Evolutionary conservation across 2,329 filamentous ascomycete genomes (phyloP).

Genomic region (Aspergillus quadrilineatus): DNA sequence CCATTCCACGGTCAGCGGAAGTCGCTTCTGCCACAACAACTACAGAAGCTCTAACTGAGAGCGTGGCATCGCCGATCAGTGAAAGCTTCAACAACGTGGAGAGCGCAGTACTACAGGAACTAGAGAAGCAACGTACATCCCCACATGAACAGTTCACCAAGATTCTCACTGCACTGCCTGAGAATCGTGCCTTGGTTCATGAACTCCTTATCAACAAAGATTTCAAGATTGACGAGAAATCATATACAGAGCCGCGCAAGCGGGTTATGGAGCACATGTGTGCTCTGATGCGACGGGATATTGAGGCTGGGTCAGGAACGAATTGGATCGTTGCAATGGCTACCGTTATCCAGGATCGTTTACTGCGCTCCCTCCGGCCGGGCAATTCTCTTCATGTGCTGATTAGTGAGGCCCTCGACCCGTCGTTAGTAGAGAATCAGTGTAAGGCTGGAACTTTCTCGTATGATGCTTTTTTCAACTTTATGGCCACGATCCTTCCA

Average conservation of each 20-base stretch:
- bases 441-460: slow-evolving; percentile 62
- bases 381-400: slow-evolving; percentile 62
- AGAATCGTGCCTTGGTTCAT: slow-evolving; percentile 62
- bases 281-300: slow-evolving; percentile 58
- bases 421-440: slow-evolving; percentile 57
- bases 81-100: slow-evolving; percentile 42
- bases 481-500: slow-evolving; percentile 62
- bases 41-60: slow-evolving; percentile 37
- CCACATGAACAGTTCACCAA: slow-evolving; percentile 48
- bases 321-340: slow-evolving; percentile 66
- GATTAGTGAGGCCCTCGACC: slow-evolving; percentile 62
- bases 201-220: slow-evolving; percentile 65
- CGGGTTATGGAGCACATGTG: slow-evolving; percentile 60
- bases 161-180: slow-evolving; percentile 60
- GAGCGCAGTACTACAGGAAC: slow-evolving; percentile 33
- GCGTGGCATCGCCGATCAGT: slow-evolving; percentile 40
- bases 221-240: slow-evolving; percentile 56
- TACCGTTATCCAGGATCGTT: slow-evolving; percentile 62
- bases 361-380: slow-evolving; percentile 58
- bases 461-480: slow-evolving; percentile 63
- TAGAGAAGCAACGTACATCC: slow-evolving; percentile 36
- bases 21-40: slow-evolving; percentile 30
- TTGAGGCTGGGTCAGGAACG: slow-evolving; percentile 55
- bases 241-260: slow-evolving; percentile 52
- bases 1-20: slow-evolving; percentile 57